Evolutionary conservation across 192 early-diverging fungal genomes (phyloP).

Genomic region (Coemansia sp.): DNA sequence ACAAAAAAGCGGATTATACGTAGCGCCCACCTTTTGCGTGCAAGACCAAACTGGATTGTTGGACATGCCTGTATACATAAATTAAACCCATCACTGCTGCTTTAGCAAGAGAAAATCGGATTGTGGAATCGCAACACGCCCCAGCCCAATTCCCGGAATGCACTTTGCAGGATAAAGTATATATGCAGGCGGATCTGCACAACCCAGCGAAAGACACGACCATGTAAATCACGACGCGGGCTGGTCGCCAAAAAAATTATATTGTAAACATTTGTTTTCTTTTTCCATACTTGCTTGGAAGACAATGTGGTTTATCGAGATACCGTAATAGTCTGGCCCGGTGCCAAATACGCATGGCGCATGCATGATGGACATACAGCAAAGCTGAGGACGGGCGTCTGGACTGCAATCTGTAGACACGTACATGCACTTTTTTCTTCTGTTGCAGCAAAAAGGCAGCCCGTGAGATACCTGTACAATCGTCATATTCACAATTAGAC

Average conservation of each 20-base stretch:
- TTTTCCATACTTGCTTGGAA: not conserved
- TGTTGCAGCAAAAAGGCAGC: not conserved
- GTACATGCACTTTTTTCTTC: not conserved
- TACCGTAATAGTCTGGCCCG: not conserved
- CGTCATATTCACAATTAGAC: not conserved
- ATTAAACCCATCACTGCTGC: not conserved
- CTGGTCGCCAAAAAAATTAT: not conserved
- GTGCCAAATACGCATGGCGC: not conserved
- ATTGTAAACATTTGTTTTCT: not conserved
- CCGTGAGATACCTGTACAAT: not conserved
- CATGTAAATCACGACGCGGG: not conserved
- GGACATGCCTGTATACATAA: not conserved
- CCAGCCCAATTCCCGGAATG: too few relatives aligned
- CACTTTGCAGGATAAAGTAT: not conserved
- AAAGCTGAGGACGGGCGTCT: too few relatives aligned
- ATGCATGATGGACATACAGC: not conserved
- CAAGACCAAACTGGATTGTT: not conserved
- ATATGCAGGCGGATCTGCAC: not conserved
- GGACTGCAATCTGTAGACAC: too few relatives aligned
- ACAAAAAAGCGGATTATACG: too few relatives aligned
- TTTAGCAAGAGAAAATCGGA: slow-evolving; percentile 2
- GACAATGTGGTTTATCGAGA: not conserved
- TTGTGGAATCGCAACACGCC: not conserved
- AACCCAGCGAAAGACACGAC: not conserved
- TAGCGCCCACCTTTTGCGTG: too few relatives aligned